Conservation (phyloP, 2,329 filamentous ascomycete species). For the Akanthomyces muscarius region DNA sequence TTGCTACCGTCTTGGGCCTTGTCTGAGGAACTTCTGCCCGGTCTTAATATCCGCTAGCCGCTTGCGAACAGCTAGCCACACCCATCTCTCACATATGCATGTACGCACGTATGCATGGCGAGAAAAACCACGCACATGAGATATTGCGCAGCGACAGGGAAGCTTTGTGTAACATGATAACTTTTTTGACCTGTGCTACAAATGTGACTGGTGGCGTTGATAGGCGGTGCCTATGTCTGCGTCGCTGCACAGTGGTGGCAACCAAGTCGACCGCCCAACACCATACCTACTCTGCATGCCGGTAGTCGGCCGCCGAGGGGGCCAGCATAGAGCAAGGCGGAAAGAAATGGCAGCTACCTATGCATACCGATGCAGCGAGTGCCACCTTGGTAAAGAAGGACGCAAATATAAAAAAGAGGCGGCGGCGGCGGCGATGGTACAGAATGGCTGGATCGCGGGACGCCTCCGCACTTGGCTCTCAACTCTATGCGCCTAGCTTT, state of each 20-base stretch:
- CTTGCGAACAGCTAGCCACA: background rate
- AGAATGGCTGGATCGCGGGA: background rate
- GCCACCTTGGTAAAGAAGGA: too few species aligned
- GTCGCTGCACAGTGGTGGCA: background rate
- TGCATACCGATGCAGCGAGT: too few species aligned
- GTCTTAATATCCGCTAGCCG: constrained; percentile 7
- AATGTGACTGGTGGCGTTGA: constrained; percentile 7
- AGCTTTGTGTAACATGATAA: constrained; percentile 2
- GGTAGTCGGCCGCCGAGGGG: background rate
- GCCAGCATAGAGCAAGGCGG: background rate
- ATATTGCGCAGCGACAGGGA: background rate
- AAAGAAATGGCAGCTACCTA: too few species aligned
- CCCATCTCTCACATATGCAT: background rate
- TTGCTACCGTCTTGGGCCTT: background rate
- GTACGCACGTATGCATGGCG: background rate
- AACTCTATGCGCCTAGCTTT: too few species aligned
- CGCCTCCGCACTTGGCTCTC: background rate
- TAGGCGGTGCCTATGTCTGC: background rate
- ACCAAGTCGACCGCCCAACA: background rate
- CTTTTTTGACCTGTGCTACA: background rate
- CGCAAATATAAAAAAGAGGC: too few species aligned
- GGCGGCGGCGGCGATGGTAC: too few species aligned
- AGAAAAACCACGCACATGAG: background rate
- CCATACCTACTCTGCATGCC: background rate
- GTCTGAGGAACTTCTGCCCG: background rate